Percentiles rank a stretch among this genome's conserved stretches.
Conservation (phyloP, 2,329 filamentous ascomycete genomes). For the Trichoderma polysporum region DNA sequence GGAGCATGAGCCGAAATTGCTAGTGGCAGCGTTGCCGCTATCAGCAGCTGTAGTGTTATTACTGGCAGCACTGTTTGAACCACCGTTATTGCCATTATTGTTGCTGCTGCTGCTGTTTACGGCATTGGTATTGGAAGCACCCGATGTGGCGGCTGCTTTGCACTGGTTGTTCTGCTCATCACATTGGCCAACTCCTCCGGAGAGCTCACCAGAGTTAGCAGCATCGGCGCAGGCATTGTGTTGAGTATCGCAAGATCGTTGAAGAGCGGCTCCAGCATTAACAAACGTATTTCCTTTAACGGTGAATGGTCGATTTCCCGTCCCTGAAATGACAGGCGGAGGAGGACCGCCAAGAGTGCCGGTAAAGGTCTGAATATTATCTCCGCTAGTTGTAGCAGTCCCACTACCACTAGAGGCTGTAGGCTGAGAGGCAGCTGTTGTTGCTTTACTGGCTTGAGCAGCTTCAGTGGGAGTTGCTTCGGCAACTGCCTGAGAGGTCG, state of each 20-base stretch:
- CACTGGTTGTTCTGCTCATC: not conserved
- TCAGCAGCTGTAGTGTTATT: not conserved
- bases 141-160: not conserved
- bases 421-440: not conserved
- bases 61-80: not conserved
- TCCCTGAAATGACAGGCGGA: not conserved
- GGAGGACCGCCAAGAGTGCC: not conserved
- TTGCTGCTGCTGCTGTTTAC: not conserved
- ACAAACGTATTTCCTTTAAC: slow-evolving; percentile 60
- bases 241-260: slow-evolving; percentile 63
- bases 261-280: slow-evolving; percentile 53
- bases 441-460: not conserved
- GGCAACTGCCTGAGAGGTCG: not conserved
- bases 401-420: not conserved
- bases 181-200: slow-evolving; percentile 37
- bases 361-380: not conserved
- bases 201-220: slow-evolving; percentile 50
- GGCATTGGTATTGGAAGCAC: not conserved
- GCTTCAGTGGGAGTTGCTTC: not conserved
- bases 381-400: not conserved
- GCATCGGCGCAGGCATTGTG: slow-evolving; percentile 61
- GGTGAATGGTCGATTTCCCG: slow-evolving; percentile 49
- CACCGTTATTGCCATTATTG: not conserved
- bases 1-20: not conserved
- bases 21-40: not conserved